phyloP scores from a whole-genome alignment of 371 early-diverging fungal species.

The Coemansia sp. region DNA sequence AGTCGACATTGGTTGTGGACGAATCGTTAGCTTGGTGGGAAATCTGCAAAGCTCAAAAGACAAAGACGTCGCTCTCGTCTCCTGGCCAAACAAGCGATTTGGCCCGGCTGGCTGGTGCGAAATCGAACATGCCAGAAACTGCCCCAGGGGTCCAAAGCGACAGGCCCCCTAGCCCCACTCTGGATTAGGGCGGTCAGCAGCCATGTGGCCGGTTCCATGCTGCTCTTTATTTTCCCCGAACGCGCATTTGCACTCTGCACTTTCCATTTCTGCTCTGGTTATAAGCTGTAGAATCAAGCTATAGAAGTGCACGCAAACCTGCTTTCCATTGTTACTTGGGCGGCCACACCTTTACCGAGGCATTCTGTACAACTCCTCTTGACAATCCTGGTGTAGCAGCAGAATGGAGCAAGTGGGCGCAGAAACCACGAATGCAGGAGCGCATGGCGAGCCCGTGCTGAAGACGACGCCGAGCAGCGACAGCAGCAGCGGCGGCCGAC shows the following conservation, averaged over 20 bases:
- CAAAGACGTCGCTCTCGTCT: not conserved
- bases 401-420: not conserved
- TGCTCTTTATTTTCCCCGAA: too few relatives aligned
- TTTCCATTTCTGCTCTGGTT: not conserved
- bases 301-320: too few relatives aligned
- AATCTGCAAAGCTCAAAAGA: not conserved
- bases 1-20: slow-evolving; percentile 13
- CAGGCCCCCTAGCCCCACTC: not conserved
- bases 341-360: too few relatives aligned
- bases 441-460: not conserved
- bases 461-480: not conserved
- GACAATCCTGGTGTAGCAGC: too few relatives aligned
- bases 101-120: not conserved
- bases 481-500: slow-evolving; percentile 15
- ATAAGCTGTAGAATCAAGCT: too few relatives aligned
- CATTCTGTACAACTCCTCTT: too few relatives aligned
- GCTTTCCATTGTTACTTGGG: too few relatives aligned
- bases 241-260: not conserved
- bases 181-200: too few relatives aligned
- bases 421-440: not conserved
- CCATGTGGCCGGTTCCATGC: too few relatives aligned
- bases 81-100: not conserved
- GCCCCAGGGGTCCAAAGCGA: not conserved
- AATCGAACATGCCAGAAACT: slow-evolving; percentile 9
- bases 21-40: not conserved